Evolutionary conservation across 116 monocot species (phyloP), one percentile per base, ranked within the genome.

Genomic region (Zostera marina): DNA sequence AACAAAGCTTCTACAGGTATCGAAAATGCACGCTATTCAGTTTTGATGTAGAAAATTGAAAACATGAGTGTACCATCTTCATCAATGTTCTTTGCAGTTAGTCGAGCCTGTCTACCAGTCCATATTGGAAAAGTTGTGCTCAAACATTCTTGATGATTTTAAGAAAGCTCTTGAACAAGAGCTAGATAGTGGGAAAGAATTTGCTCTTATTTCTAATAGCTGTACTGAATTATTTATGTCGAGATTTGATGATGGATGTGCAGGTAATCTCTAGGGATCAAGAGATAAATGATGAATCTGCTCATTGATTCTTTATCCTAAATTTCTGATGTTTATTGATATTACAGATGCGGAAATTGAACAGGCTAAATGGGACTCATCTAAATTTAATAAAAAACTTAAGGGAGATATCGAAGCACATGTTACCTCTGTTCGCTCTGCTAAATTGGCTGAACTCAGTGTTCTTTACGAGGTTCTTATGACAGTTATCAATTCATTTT

Each of bases 281-380:
- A 32, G 32, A 3, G 4, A 32, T 32, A 5, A 32, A 32, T 32
- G 4, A 32, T 32, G 32, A 32, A 32, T 32, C 32, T 5, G 2
- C 32, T 8, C 23, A 55, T 32, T 41, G 41, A 47, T 47, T 47
- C 7, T 13, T 2, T 61, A 15, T 26, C 12, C 23, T 45, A 23
- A n/a, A n/a, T n/a, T n/a, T n/a, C n/a, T n/a, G n/a, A 41, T 58
- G 12, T n/a, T 25, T 24, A 32, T 61, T 41, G 7, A 52, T 60
- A 9, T 38, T 69, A 42, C 76, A 93, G 88, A 84, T 79, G 88
- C 79, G 52, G 63, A 63, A 55, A 69, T 93, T 61, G 52, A 81
- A 67, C 93, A 74, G 74, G 74, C 88, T 53, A 76, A 69, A 22
- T 88, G 93, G 93, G 93, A 93, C 66, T 53, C 84, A n/a, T 77